These are phyloP conservation scores for Coleophoma cylindrospora DNA, from an alignment of 2,329 filamentous ascomycete species.

Conservation along the genomic window DNA sequence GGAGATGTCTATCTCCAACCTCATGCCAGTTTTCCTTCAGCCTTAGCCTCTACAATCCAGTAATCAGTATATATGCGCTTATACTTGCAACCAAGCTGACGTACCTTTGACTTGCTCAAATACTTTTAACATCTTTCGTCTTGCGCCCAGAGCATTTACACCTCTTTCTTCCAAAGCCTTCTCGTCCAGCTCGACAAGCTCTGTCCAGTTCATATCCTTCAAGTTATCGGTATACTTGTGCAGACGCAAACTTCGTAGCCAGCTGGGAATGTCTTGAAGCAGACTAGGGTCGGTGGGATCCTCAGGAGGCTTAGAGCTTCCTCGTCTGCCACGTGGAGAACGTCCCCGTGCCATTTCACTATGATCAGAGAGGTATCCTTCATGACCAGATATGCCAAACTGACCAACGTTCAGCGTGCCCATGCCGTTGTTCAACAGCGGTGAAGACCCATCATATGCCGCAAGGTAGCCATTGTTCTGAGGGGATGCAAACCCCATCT, in stretches of 20 bases:
- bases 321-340: constrained; percentile 85
- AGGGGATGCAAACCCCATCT: constrained; percentile 74
- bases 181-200: constrained; percentile 87
- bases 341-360: constrained; percentile 87
- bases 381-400: constrained; percentile 64
- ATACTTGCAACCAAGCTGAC: constrained; percentile 10
- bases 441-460: constrained; percentile 73
- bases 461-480: constrained; percentile 93
- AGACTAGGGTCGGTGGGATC: constrained; percentile 89
- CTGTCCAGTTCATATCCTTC: constrained; percentile 95
- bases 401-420: constrained; percentile 66
- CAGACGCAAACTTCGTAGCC: constrained; percentile 88
- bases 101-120: constrained; percentile 90
- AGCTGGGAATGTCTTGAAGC: constrained; percentile 91
- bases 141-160: constrained; percentile 89
- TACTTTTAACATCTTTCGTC: constrained; percentile 98
- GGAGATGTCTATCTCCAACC: too few relatives aligned
- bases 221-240: constrained; percentile 99
- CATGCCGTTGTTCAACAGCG: constrained; percentile 68
- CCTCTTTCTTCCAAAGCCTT: constrained; percentile 88
- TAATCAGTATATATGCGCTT: constrained; percentile 21
- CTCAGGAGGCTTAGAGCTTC: constrained; percentile 95
- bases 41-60: constrained; percentile 55
- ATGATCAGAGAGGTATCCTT: constrained; percentile 90
- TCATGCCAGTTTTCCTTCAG: constrained; percentile 63